These are phyloP conservation scores for Pyricularia sp. DNA, from an alignment of 2,329 filamentous ascomycete genomes.

Conservation along the genomic window DNA sequence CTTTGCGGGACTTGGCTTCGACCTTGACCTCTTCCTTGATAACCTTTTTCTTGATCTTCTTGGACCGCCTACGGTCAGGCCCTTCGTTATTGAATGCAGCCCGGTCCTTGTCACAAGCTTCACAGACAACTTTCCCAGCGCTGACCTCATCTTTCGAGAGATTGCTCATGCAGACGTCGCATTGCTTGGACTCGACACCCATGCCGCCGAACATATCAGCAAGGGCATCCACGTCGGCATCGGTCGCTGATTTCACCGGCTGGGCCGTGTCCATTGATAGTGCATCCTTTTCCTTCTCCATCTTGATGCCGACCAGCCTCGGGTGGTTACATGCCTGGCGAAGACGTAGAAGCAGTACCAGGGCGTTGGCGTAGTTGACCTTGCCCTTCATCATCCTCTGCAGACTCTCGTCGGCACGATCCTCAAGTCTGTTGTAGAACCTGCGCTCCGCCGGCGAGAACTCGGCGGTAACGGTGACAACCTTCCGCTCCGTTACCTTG, in stretches of 20 bases:
- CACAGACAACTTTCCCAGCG: slow-evolving; percentile 42
- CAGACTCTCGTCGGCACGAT: slow-evolving; percentile 73
- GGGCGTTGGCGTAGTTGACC: slow-evolving; percentile 77
- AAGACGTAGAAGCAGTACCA: slow-evolving; percentile 80
- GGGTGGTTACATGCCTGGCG: slow-evolving; percentile 94
- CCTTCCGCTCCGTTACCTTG: slow-evolving; percentile 82
- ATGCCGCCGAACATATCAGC: slow-evolving; percentile 78
- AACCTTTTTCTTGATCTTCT: slow-evolving; percentile 21
- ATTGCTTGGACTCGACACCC: slow-evolving; percentile 63
- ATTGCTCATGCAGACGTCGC: slow-evolving; percentile 68
- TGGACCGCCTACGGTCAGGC: slow-evolving; percentile 21
- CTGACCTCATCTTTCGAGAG: slow-evolving; percentile 41
- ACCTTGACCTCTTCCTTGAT: slow-evolving; percentile 20
- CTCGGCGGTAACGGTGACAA: slow-evolving; percentile 64
- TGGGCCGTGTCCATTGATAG: slow-evolving; percentile 47
- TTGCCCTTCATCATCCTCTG: slow-evolving; percentile 78
- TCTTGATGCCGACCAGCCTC: slow-evolving; percentile 69
- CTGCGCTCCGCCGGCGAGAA: slow-evolving; percentile 69
- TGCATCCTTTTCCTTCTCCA: slow-evolving; percentile 79
- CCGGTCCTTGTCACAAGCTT: slow-evolving; percentile 63
- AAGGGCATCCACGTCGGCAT: slow-evolving; percentile 60
- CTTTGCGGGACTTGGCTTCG: slow-evolving; percentile 20
- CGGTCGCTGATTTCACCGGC: slow-evolving; percentile 35
- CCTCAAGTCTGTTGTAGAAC: slow-evolving; percentile 77
- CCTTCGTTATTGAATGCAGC: slow-evolving; percentile 43